Evolutionary conservation across 768 basidiomycete species (phyloP).

Genomic region (Rhizopogon vesiculosus): DNA sequence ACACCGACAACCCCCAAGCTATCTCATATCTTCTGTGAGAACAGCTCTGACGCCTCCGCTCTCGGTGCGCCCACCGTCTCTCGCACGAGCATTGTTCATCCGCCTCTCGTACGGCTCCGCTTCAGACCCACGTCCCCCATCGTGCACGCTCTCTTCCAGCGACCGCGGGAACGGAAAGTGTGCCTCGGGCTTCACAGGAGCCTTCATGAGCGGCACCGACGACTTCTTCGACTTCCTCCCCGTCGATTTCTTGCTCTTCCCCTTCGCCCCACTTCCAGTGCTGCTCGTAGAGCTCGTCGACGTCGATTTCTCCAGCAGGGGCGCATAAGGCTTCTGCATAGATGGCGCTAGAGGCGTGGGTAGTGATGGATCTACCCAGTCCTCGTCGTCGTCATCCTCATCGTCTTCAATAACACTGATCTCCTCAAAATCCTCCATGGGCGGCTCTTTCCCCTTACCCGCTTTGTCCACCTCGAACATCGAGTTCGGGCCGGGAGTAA

Average conservation of each 20-base stretch:
- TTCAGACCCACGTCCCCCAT: constrained; percentile 15
- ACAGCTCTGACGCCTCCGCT: constrained; percentile 83
- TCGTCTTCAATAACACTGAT: constrained; percentile 23
- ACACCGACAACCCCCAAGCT: constrained; percentile 5
- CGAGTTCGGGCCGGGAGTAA: constrained; percentile 58
- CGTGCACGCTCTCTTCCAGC: constrained; percentile 30
- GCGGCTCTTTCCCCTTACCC: constrained; percentile 21
- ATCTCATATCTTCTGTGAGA: constrained; percentile 36
- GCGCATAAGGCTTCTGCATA: constrained; percentile 19
- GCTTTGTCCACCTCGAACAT: constrained; percentile 18
- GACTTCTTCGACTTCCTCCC: constrained; percentile 35
- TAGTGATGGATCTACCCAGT: constrained; percentile 68
- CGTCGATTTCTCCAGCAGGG: constrained; percentile 18
- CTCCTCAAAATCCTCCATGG: constrained; percentile 23
- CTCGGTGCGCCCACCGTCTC: constrained; percentile 80
- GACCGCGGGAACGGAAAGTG: constrained; percentile 68
- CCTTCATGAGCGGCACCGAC: constrained; percentile 35
- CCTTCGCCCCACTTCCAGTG: constrained; percentile 16
- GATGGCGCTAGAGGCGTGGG: constrained; percentile 32
- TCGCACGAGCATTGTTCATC: constrained; percentile 71
- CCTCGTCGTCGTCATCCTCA: constrained; percentile 40
- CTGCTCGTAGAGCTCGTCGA: constrained; percentile 25
- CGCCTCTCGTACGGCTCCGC: constrained; percentile 31
- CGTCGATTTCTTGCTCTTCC: constrained; percentile 21
- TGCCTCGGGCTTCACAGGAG: constrained; percentile 24